A percentile compares a stretch with the other conserved stretches of the same genome.
These are phyloP conservation scores for Pseudonectria buxi DNA, from an alignment of 2,329 filamentous ascomycete genomes.

Conservation along the genomic window DNA sequence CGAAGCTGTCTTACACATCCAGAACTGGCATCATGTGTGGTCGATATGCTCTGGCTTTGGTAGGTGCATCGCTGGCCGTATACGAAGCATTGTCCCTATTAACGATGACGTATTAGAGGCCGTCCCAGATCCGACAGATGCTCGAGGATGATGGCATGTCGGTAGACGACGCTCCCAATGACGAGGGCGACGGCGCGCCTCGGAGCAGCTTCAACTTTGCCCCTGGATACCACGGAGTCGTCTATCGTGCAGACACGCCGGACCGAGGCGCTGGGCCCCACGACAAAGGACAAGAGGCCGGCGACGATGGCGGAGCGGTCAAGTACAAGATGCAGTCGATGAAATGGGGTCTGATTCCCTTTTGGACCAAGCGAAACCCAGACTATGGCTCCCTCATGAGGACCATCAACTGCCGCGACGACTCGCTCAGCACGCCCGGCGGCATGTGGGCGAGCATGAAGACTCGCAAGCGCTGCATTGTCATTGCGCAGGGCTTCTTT, in stretches of 20 bases:
- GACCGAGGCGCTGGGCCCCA: slow-evolving; percentile 49
- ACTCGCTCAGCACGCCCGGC: slow-evolving; percentile 66
- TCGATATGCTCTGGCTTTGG: slow-evolving; percentile 30
- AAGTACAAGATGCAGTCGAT: slow-evolving; percentile 83
- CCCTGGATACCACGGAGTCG: slow-evolving; percentile 75
- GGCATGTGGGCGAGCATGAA: slow-evolving; percentile 96
- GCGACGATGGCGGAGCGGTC: slow-evolving; percentile 20
- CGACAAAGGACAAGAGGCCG: slow-evolving; percentile 9
- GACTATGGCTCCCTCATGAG: slow-evolving; percentile 72
- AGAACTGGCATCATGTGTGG: slow-evolving; percentile 27
- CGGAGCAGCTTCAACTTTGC: slow-evolving; percentile 89
- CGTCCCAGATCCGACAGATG: slow-evolving; percentile 66
- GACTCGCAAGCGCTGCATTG: slow-evolving; percentile 76
- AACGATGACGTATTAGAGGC: slow-evolving; percentile 47
- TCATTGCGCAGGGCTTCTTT: slow-evolving; percentile 88
- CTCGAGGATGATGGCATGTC: slow-evolving; percentile 69
- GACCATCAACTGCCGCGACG: slow-evolving; percentile 92
- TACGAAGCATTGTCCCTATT: neutral
- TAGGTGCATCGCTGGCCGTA: slow-evolving; percentile 11
- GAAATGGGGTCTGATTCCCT: slow-evolving; percentile 94
- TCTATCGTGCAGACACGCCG: slow-evolving; percentile 71
- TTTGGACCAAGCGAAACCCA: slow-evolving; percentile 82
- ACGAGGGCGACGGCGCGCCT: slow-evolving; percentile 54
- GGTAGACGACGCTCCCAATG: slow-evolving; percentile 63
- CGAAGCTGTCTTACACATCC: too few relatives aligned